Evolutionary conservation across 148 eudicot species (phyloP).

Genomic region (Chenopodium berlandieri): DNA sequence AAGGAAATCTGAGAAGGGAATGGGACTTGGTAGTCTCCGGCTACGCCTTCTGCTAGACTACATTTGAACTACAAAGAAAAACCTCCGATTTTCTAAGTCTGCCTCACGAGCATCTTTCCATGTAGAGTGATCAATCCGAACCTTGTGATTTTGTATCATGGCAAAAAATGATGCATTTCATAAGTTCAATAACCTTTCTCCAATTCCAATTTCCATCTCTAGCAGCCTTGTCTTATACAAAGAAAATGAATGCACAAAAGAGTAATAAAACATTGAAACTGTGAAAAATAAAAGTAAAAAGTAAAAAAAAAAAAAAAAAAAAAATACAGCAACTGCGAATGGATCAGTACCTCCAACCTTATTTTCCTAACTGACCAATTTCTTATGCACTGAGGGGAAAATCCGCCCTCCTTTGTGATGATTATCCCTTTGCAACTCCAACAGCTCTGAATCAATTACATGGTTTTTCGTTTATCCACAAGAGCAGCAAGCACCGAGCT

Average conservation of each 20-base stretch:
- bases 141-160: slow-evolving; percentile 14
- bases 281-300: not conserved
- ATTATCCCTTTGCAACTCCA: slow-evolving; percentile 12
- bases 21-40: slow-evolving; percentile 27
- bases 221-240: slow-evolving; percentile 36
- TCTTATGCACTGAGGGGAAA: not conserved
- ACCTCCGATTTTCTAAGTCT: not conserved
- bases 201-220: slow-evolving; percentile 29
- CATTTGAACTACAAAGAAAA: not conserved
- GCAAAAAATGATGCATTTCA: slow-evolving; percentile 24
- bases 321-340: slow-evolving; percentile 31
- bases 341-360: slow-evolving; percentile 27
- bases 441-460: slow-evolving; percentile 18
- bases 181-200: not conserved
- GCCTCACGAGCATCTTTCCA: not conserved
- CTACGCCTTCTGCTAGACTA: slow-evolving; percentile 17
- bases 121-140: not conserved
- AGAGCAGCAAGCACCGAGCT: not conserved
- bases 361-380: slow-evolving; percentile 11
- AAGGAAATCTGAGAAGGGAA: not conserved
- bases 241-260: slow-evolving; percentile 39
- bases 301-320: slow-evolving; percentile 18
- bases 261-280: slow-evolving; percentile 18
- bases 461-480: not conserved
- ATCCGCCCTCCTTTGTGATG: slow-evolving; percentile 3